Percentiles rank a stretch among this genome's conserved stretches.
Evolutionary conservation across 306 rosid species (phyloP).

Genomic region (Parietaria judaica): DNA sequence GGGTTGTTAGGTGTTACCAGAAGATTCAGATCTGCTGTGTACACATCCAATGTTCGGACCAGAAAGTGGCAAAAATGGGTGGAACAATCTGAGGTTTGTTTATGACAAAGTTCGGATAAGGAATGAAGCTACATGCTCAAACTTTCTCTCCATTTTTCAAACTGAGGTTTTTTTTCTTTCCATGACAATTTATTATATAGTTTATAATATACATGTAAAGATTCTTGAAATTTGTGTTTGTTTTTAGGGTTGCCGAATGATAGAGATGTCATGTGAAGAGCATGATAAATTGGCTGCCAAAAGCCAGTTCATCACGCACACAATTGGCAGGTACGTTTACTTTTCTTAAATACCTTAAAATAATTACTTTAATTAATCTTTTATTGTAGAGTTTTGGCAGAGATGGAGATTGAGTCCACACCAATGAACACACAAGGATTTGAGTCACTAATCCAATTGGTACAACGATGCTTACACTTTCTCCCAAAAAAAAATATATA

Average conservation of each 20-base stretch:
- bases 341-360: neutral
- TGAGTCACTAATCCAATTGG: constrained; percentile 45
- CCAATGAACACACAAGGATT: constrained; percentile 49
- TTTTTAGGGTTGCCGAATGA: constrained; percentile 56
- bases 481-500: too few relatives aligned
- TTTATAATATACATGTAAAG: neutral
- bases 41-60: constrained; percentile 76
- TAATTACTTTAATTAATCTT: neutral
- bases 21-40: constrained; percentile 46
- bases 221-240: neutral
- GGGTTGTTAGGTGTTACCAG: constrained; percentile 37
- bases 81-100: constrained; percentile 46
- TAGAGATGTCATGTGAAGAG: constrained; percentile 53
- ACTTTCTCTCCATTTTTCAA: constrained; percentile 42
- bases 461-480: neutral
- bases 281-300: constrained; percentile 58
- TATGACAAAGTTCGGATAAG: constrained; percentile 51
- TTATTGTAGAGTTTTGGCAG: constrained; percentile 36
- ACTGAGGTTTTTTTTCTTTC: constrained; percentile 28
- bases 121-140: constrained; percentile 42
- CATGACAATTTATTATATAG: neutral
- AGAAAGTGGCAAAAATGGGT: constrained; percentile 48
- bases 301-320: constrained; percentile 60
- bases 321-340: constrained; percentile 49
- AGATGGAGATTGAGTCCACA: constrained; percentile 42